phyloP scores from a whole-genome alignment of 148 eudicot species.

The Heliosperma pusillum region DNA sequence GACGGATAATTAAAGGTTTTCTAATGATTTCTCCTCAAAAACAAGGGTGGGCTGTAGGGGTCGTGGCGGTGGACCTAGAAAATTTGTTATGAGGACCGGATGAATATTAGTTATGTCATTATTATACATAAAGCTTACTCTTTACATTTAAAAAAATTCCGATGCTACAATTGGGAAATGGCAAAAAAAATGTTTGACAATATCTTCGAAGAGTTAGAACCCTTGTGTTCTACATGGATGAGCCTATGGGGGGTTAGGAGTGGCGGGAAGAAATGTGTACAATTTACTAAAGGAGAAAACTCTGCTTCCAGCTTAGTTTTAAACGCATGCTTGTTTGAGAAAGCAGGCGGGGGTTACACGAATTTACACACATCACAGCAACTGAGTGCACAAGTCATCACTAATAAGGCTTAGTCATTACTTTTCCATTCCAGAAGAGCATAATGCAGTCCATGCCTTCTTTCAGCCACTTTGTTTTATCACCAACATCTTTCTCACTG shows the following conservation, averaged over 20 bases:
- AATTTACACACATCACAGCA: background rate
- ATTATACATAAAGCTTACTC: background rate
- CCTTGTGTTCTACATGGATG: background rate
- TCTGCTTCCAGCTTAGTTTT: background rate
- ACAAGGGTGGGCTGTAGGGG: background rate
- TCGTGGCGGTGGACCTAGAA: background rate
- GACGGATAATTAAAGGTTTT: constrained; percentile 12
- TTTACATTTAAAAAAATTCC: too few relatives aligned
- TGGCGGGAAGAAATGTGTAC: background rate
- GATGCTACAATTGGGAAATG: background rate
- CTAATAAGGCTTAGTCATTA: constrained; percentile 4
- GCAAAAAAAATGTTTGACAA: background rate
- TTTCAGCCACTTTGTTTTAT: constrained; percentile 44
- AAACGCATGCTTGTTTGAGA: background rate
- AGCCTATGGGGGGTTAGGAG: background rate
- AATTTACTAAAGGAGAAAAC: background rate
- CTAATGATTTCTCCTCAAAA: background rate
- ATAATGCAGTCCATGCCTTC: constrained; percentile 55
- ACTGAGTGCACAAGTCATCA: background rate
- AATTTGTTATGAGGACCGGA: background rate
- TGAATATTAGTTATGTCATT: background rate
- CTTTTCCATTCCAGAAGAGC: constrained; percentile 47
- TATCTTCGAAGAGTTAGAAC: background rate
- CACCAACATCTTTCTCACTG: constrained; percentile 41
- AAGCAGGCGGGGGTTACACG: background rate